These are phyloP conservation scores for Stellera chamaejasme DNA, from an alignment of 345 rosid species.

Conservation along the genomic window DNA sequence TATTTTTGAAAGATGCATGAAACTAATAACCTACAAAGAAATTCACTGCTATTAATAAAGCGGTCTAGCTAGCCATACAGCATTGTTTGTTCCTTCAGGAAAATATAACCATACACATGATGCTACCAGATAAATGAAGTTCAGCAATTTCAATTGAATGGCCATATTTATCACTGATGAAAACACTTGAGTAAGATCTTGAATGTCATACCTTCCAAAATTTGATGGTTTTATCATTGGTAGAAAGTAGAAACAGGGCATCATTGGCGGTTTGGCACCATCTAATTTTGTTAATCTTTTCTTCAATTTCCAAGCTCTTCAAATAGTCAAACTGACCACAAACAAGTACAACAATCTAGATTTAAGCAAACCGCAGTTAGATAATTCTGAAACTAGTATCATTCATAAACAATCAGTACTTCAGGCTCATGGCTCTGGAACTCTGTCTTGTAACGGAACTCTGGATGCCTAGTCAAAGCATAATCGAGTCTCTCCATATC, in stretches of 20 bases:
- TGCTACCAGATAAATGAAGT: too few relatives aligned
- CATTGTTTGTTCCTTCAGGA: too few relatives aligned
- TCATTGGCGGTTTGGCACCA: constrained; percentile 91
- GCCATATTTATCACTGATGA: too few relatives aligned
- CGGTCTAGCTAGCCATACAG: too few relatives aligned
- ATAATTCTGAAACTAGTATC: background rate
- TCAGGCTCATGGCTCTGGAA: constrained; percentile 97
- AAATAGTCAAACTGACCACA: constrained; percentile 80
- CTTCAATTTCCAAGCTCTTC: constrained; percentile 98
- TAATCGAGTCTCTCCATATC: constrained; percentile 64
- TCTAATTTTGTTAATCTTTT: constrained; percentile 91
- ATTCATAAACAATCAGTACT: constrained; percentile 29
- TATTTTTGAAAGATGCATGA: too few relatives aligned
- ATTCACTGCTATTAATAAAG: too few relatives aligned
- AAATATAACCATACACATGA: too few relatives aligned
- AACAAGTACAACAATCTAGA: background rate
- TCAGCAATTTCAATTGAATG: too few relatives aligned
- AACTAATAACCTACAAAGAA: too few relatives aligned
- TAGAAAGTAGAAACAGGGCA: constrained; percentile 78
- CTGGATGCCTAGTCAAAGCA: constrained; percentile 52
- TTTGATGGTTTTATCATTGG: constrained; percentile 80
- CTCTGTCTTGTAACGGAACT: constrained; percentile 85
- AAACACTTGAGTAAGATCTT: too few relatives aligned
- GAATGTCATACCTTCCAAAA: constrained; percentile 71
- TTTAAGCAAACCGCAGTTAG: background rate